Conservation (phyloP, 257 asterid species). For the Solanum virginianum region DNA sequence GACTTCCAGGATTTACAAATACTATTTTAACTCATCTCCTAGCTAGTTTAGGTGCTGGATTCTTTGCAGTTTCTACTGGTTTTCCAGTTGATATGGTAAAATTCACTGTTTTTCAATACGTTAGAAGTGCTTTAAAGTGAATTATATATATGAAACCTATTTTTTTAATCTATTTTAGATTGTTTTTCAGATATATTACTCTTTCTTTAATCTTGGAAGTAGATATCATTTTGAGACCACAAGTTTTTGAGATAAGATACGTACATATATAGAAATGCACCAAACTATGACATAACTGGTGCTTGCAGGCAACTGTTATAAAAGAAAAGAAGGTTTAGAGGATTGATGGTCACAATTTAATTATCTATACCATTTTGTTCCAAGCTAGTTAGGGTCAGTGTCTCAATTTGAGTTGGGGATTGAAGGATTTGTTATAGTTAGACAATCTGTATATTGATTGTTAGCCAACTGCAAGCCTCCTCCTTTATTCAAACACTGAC, state of each 20-base stretch:
- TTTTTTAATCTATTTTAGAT: background rate
- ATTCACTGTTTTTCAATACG: background rate
- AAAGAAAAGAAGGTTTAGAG: background rate
- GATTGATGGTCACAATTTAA: background rate
- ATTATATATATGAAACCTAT: background rate
- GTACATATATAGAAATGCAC: background rate
- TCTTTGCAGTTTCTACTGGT: conserved; percentile 90
- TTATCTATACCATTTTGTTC: background rate
- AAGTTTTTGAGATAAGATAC: background rate
- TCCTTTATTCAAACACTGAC: background rate
- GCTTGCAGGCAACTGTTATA: background rate
- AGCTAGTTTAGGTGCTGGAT: conserved; percentile 94
- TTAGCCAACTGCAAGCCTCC: background rate
- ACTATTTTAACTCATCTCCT: conserved; percentile 60
- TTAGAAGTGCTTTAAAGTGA: background rate
- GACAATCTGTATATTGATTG: background rate
- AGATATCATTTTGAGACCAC: background rate
- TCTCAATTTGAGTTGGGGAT: background rate
- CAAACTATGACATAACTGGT: background rate
- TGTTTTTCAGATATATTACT: background rate
- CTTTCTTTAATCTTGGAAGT: background rate
- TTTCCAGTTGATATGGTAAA: conserved; percentile 90
- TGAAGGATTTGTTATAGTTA: background rate
- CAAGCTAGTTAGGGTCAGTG: background rate
- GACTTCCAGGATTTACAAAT: conserved; percentile 79